These are phyloP conservation scores for Decorospora gaudefroyi DNA, from an alignment of 2,329 filamentous ascomycete species.

Conservation along the genomic window DNA sequence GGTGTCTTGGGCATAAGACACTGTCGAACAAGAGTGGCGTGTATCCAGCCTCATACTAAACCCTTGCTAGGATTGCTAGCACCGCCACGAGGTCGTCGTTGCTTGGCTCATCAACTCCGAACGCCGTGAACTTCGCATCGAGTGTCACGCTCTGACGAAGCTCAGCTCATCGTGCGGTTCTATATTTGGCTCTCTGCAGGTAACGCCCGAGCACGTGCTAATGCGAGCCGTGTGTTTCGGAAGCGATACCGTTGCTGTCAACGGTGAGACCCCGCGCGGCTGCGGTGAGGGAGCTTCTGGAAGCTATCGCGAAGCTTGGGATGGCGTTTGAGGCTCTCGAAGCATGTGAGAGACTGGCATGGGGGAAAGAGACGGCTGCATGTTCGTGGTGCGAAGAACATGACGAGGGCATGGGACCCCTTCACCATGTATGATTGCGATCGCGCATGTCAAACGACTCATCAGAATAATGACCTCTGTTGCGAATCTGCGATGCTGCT, in stretches of 20 bases:
- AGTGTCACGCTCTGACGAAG: conserved; percentile 21
- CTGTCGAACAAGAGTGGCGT: conserved; percentile 22
- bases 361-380: too few species aligned
- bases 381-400: too few species aligned
- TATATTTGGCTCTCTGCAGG: conserved; percentile 25
- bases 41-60: conserved; percentile 31
- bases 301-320: conserved; percentile 21
- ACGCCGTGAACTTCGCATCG: too few species aligned
- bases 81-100: conserved; percentile 30
- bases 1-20: conserved; percentile 25
- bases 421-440: too few species aligned
- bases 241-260: conserved; percentile 25
- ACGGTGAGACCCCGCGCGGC: conserved; percentile 19
- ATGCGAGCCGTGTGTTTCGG: conserved; percentile 18
- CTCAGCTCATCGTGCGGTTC: conserved; percentile 16
- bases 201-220: conserved; percentile 26
- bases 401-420: conserved; percentile 13
- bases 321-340: conserved; percentile 4
- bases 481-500: too few species aligned
- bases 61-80: conserved; percentile 27
- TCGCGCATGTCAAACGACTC: too few species aligned
- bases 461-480: too few species aligned
- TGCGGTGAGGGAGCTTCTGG: conserved; percentile 20
- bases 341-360: conserved; percentile 2
- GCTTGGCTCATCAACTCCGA: conserved; percentile 14